Evolutionary conservation across 169 alveolate species (phyloP).

Genomic region (Eimeria falciformis): DNA sequence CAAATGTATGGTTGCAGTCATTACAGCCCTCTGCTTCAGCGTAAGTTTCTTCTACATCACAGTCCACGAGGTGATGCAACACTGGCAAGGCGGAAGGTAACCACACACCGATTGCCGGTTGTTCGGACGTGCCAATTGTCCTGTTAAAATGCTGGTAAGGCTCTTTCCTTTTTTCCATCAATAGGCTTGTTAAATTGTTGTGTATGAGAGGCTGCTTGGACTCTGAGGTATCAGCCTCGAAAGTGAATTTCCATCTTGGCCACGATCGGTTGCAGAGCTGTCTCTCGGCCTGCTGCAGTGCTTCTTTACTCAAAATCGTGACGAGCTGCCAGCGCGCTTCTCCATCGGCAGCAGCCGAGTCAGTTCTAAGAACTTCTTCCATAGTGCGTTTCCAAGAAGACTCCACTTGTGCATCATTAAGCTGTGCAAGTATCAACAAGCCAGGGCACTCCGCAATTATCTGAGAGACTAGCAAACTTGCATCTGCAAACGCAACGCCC

Average conservation of each 20-base stretch:
- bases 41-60: neutral
- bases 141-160: no score
- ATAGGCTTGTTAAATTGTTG: neutral
- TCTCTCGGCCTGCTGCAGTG: slow-evolving; percentile 20
- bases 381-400: neutral
- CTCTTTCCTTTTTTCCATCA: neutral
- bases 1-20: neutral
- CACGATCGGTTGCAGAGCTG: neutral
- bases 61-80: neutral
- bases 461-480: slow-evolving; percentile 25
- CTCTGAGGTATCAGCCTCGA: neutral
- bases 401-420: neutral
- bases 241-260: neutral
- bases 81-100: slow-evolving; percentile 11
- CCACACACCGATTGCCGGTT: neutral
- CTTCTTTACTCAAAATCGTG: neutral
- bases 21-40: neutral
- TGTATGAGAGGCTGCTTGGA: neutral
- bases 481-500: slow-evolving; percentile 5
- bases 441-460: slow-evolving; percentile 37
- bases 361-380: neutral
- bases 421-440: slow-evolving; percentile 17
- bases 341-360: neutral
- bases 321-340: slow-evolving; percentile 16
- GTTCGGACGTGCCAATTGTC: neutral